phyloP scores from a whole-genome alignment of 306 rosid species.

The Astragalus glycyphyllos region DNA sequence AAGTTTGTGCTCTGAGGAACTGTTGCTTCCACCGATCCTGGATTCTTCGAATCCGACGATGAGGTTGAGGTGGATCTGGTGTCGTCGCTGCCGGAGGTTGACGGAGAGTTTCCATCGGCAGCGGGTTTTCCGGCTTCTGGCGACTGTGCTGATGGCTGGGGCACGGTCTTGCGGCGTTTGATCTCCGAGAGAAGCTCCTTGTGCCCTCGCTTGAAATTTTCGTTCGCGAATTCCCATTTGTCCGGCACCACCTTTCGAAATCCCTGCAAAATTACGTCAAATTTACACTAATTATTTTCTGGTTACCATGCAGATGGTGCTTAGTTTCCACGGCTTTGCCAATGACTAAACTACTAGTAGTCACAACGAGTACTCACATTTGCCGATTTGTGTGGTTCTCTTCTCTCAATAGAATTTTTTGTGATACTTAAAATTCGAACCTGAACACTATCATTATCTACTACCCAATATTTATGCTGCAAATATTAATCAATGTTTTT shows the following conservation, averaged over 20 bases:
- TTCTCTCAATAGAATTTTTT: too few species aligned
- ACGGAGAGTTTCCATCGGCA: constrained; percentile 43
- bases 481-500: too few species aligned
- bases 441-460: too few species aligned
- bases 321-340: too few species aligned
- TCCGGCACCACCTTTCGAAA: constrained; percentile 86
- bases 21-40: constrained; percentile 66
- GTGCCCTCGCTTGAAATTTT: constrained; percentile 72
- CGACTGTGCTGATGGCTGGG: background rate
- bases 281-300: too few species aligned
- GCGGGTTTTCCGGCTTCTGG: constrained; percentile 40
- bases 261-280: constrained; percentile 52
- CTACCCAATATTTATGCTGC: too few species aligned
- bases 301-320: too few species aligned
- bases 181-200: constrained; percentile 68
- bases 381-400: too few species aligned
- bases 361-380: too few species aligned
- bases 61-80: constrained; percentile 72
- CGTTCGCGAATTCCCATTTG: constrained; percentile 97
- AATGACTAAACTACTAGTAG: too few species aligned
- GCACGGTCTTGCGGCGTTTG: constrained; percentile 72
- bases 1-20: constrained; percentile 48
- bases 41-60: constrained; percentile 72
- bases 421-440: too few species aligned
- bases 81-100: constrained; percentile 83